Conservation (phyloP, 2,329 filamentous ascomycete species). For the Fusarium napiforme region DNA sequence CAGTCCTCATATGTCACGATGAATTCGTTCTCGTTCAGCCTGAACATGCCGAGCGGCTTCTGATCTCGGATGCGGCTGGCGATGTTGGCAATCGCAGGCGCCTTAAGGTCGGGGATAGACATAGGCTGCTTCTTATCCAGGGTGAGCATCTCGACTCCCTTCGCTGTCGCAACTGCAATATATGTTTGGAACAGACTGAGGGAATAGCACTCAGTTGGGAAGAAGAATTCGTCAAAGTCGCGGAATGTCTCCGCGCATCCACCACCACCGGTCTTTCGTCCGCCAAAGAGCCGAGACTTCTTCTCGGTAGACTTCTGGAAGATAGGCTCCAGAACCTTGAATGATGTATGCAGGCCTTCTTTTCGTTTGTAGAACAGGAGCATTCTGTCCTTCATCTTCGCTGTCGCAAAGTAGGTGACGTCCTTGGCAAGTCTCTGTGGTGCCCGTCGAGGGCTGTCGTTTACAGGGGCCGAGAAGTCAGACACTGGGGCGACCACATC, state of each 20-base stretch:
- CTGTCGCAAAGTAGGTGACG: constrained; percentile 95
- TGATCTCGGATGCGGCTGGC: constrained; percentile 84
- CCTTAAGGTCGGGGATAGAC: constrained; percentile 88
- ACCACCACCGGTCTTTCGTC: constrained; percentile 66
- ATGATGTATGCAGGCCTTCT: constrained; percentile 90
- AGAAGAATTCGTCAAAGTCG: constrained; percentile 98
- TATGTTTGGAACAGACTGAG: constrained; percentile 97
- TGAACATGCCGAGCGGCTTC: constrained; percentile 94
- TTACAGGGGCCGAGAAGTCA: constrained; percentile 68
- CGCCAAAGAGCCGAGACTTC: constrained; percentile 74
- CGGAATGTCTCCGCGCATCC: constrained; percentile 95
- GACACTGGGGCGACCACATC: constrained; percentile 80
- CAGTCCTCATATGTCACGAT: constrained; percentile 94
- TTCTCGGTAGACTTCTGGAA: constrained; percentile 92
- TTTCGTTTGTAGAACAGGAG: constrained; percentile 97
- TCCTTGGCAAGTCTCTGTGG: constrained; percentile 93
- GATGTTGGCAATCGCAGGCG: constrained; percentile 84
- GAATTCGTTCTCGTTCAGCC: constrained; percentile 91
- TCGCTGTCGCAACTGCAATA: constrained; percentile 88
- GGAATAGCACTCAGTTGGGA: constrained; percentile 92
- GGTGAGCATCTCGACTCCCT: constrained; percentile 95
- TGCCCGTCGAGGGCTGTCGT: constrained; percentile 83
- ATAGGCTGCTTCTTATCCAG: constrained; percentile 97
- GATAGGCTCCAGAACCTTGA: constrained; percentile 96
- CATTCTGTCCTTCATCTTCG: constrained; percentile 95